Conservation (phyloP, 805 yeast species). For the Teunomyces panamensis region DNA sequence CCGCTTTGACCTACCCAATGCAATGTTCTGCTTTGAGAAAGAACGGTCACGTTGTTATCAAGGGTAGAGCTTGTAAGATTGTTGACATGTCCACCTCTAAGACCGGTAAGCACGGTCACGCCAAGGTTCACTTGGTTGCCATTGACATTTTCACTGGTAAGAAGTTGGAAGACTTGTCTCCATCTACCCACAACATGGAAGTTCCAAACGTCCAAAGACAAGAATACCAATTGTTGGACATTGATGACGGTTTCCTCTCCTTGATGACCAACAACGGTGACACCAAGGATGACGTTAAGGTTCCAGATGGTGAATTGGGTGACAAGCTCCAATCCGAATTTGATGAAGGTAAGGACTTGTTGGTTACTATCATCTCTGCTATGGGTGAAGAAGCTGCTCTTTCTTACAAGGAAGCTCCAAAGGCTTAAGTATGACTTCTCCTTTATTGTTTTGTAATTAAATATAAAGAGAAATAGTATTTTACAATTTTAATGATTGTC, state of each 20-base stretch:
- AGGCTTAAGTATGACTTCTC: slow-evolving; percentile 21
- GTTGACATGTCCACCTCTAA: slow-evolving; percentile 99
- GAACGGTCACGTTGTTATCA: slow-evolving; percentile 98
- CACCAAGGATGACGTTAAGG: slow-evolving; percentile 98
- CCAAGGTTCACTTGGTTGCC: slow-evolving; percentile 99
- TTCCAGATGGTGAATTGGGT: slow-evolving; percentile 98
- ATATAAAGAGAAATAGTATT: slow-evolving; percentile 1
- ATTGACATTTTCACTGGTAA: slow-evolving; percentile 98
- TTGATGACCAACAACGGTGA: slow-evolving; percentile 97
- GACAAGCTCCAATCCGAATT: slow-evolving; percentile 86
- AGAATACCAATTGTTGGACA: slow-evolving; percentile 96
- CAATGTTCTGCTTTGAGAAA: slow-evolving; percentile 99
- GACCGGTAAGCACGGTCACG: slow-evolving; percentile 99
- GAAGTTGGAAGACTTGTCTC: slow-evolving; percentile 99
- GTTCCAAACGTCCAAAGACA: slow-evolving; percentile 96
- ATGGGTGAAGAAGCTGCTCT: slow-evolving; percentile 99
- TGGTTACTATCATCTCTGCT: slow-evolving; percentile 94
- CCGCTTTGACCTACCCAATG: slow-evolving; percentile 97
- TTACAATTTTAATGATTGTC: neutral
- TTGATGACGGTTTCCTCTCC: slow-evolving; percentile 96
- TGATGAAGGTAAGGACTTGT: slow-evolving; percentile 97
- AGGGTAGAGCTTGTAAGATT: slow-evolving; percentile 99
- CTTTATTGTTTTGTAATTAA: slow-evolving; percentile 3
- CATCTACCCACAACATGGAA: slow-evolving; percentile 99
- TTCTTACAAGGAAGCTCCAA: slow-evolving; percentile 98